A percentile compares a stretch with the other conserved stretches of the same genome.
phyloP scores from a whole-genome alignment of 2,329 filamentous ascomycete species.

The Aspergillus japonicus region DNA sequence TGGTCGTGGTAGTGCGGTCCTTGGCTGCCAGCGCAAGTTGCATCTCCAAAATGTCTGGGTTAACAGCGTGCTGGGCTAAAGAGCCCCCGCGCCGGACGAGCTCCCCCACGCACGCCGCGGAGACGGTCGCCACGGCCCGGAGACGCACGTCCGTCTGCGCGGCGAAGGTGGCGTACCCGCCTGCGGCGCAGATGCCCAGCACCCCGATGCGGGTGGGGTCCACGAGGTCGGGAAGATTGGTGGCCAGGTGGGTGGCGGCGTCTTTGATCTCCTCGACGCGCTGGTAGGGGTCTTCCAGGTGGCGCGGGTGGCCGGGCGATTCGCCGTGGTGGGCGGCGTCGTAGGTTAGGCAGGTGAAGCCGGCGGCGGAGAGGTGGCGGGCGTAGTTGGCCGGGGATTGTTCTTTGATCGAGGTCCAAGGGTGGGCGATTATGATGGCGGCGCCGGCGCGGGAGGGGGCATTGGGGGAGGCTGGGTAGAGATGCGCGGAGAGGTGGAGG shows the following conservation, averaged over 20 bases:
- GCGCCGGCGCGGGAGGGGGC: conserved; percentile 7
- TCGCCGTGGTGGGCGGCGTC: too few species aligned
- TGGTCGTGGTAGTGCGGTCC: background rate
- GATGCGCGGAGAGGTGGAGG: background rate
- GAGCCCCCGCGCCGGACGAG: conserved; percentile 10
- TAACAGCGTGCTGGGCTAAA: conserved; percentile 6
- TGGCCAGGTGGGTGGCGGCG: too few species aligned
- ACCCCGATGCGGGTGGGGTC: too few species aligned
- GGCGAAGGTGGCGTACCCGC: conserved; percentile 30
- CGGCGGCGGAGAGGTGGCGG: too few species aligned
- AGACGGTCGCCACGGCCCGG: conserved; percentile 38
- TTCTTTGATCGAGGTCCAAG: conserved; percentile 36
- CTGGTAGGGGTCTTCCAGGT: too few species aligned
- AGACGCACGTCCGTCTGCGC: conserved; percentile 41
- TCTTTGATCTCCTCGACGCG: too few species aligned
- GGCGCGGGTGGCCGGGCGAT: too few species aligned
- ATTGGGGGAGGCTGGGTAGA: background rate
- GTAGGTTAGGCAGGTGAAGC: too few species aligned
- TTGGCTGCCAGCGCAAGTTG: conserved; percentile 1
- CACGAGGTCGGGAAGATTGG: too few species aligned
- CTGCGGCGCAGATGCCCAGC: too few species aligned
- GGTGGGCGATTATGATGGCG: conserved; percentile 19
- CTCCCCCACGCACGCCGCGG: conserved; percentile 32
- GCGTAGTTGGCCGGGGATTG: conserved; percentile 39
- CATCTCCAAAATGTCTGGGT: conserved; percentile 11